Evolutionary conservation across 2,329 filamentous ascomycete species (phyloP).

Genomic region (Phyllosticta capitalensis): DNA sequence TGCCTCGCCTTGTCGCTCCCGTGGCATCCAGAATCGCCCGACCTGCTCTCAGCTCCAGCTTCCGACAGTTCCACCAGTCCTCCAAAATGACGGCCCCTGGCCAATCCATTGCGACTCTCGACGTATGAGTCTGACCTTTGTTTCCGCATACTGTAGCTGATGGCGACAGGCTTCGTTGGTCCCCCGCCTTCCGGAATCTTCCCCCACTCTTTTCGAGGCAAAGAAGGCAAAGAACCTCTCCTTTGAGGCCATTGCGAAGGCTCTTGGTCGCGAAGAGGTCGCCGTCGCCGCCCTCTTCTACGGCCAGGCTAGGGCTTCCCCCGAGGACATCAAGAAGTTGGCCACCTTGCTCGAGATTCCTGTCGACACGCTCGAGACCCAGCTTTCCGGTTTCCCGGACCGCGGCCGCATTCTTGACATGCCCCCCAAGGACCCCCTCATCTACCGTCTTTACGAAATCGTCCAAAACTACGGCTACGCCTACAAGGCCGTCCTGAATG

Average conservation of each 20-base stretch:
- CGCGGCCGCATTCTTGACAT: slow-evolving; percentile 70
- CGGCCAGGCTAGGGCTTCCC: slow-evolving; percentile 66
- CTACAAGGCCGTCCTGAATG: slow-evolving; percentile 89
- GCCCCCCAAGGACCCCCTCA: slow-evolving; percentile 75
- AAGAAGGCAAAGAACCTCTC: slow-evolving; percentile 67
- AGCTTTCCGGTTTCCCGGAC: slow-evolving; percentile 68
- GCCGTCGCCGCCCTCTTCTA: slow-evolving; percentile 86
- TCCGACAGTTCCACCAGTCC: slow-evolving; percentile 20
- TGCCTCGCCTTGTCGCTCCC: slow-evolving; percentile 23
- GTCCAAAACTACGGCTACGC: slow-evolving; percentile 96
- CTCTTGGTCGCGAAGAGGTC: slow-evolving; percentile 71
- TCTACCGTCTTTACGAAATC: slow-evolving; percentile 88
- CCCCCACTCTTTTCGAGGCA: slow-evolving; percentile 66
- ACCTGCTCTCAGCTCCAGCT: slow-evolving; percentile 17
- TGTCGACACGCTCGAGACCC: slow-evolving; percentile 45
- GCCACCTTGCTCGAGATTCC: slow-evolving; percentile 55
- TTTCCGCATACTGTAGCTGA: slow-evolving; percentile 12
- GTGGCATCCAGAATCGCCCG: slow-evolving; percentile 15
- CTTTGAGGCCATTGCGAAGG: slow-evolving; percentile 67
- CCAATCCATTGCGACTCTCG: slow-evolving; percentile 30
- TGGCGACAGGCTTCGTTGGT: slow-evolving; percentile 50
- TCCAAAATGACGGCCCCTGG: slow-evolving; percentile 22
- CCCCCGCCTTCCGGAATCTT: slow-evolving; percentile 60
- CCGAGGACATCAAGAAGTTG: slow-evolving; percentile 60
- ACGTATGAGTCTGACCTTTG: slow-evolving; percentile 16